These are phyloP conservation scores for Gamsiella multidivaricata DNA, from an alignment of 192 early-diverging fungal genomes.

Conservation along the genomic window DNA sequence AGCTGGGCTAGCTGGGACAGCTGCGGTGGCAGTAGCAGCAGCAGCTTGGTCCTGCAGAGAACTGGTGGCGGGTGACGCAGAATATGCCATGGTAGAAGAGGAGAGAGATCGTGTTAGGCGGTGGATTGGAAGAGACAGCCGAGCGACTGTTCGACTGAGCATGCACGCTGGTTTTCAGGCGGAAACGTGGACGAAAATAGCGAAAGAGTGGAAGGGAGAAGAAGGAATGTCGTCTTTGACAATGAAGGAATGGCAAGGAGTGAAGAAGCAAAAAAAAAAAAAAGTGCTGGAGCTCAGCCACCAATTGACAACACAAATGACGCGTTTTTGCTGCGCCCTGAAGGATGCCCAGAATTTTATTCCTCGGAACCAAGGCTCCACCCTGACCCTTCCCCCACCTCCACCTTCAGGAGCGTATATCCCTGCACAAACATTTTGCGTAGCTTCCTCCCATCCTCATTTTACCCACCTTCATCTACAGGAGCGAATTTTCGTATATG, in stretches of 20 bases:
- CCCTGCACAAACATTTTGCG: too few species aligned
- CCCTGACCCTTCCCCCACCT: too few species aligned
- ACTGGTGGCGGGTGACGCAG: conserved; percentile 9
- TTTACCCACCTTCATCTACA: too few species aligned
- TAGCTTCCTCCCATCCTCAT: too few species aligned
- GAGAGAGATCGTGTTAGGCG: conserved; percentile 2
- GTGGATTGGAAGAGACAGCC: conserved; percentile 1
- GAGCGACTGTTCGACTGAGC: conserved; percentile 22
- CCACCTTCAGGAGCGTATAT: too few species aligned
- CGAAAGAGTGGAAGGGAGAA: neutral
- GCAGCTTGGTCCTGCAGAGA: neutral
- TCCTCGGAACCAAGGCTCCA: too few species aligned
- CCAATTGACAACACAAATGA: too few species aligned
- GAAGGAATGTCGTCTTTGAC: neutral
- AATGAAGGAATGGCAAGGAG: neutral
- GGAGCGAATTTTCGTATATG: too few species aligned
- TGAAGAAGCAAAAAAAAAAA: neutral
- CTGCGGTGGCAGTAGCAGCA: neutral
- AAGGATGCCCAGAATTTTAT: too few species aligned
- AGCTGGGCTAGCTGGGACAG: neutral
- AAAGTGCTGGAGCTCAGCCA: too few species aligned
- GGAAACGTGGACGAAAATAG: too few species aligned
- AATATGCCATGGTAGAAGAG: neutral
- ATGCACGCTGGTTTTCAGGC: conserved; percentile 24
- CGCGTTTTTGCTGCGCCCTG: too few species aligned